Evolutionary conservation across 371 early-diverging fungal species (phyloP).

Genomic region (Zopfochytrium polystomum): DNA sequence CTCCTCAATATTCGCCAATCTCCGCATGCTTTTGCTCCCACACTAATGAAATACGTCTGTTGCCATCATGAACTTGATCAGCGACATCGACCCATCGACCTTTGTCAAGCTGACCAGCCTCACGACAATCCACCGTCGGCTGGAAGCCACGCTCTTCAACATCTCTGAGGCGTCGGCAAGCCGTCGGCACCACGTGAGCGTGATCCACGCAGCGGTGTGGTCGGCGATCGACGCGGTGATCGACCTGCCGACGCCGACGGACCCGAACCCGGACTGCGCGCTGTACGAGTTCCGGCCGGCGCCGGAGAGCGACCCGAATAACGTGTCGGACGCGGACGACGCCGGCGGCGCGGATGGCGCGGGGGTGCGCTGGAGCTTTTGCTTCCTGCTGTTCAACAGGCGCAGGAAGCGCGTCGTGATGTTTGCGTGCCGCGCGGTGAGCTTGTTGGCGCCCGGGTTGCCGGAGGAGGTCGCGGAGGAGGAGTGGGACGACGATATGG

Average conservation of each 20-base stretch:
- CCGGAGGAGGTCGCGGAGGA: constrained; percentile 39
- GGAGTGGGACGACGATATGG: constrained; percentile 9
- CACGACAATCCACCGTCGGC: constrained; percentile 70
- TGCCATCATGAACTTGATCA: constrained; percentile 28
- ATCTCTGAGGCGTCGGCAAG: constrained; percentile 71
- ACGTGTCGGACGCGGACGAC: constrained; percentile 28
- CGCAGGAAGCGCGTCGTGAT: constrained; percentile 85
- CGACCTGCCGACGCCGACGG: constrained; percentile 75
- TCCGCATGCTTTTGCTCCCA: neutral
- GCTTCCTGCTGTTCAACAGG: constrained; percentile 91
- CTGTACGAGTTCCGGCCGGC: too few relatives aligned
- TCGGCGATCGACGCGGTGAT: constrained; percentile 78
- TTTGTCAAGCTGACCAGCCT: constrained; percentile 74
- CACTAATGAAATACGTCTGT: neutral
- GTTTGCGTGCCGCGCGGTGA: constrained; percentile 81
- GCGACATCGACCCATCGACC: constrained; percentile 81
- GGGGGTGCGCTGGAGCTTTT: constrained; percentile 77
- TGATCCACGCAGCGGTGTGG: constrained; percentile 65
- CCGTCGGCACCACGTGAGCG: constrained; percentile 32
- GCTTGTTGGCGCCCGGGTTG: constrained; percentile 35
- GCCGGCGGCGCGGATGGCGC: neutral
- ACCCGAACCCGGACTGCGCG: constrained; percentile 77
- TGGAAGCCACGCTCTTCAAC: constrained; percentile 82
- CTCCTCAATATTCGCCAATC: neutral
- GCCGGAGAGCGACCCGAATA: constrained; percentile 81